phyloP scores from a whole-genome alignment of 306 rosid species.

The Fagus crenata region DNA sequence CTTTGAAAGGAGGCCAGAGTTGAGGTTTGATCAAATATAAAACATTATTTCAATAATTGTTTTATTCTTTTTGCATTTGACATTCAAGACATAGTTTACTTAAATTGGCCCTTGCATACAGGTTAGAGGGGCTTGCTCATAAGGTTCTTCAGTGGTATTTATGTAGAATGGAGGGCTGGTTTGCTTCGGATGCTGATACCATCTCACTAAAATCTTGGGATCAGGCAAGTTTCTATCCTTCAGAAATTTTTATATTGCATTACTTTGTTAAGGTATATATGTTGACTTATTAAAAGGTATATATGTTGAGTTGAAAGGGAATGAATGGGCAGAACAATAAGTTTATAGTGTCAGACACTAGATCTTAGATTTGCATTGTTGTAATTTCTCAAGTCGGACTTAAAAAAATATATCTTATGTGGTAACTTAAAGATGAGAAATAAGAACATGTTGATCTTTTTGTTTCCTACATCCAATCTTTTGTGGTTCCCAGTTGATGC shows the following conservation, averaged over 20 bases:
- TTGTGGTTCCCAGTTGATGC: neutral
- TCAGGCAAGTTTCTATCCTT: slow-evolving; percentile 55
- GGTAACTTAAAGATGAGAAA: neutral
- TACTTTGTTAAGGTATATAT: neutral
- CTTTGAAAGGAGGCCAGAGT: slow-evolving; percentile 82
- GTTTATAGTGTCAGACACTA: neutral
- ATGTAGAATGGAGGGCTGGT: slow-evolving; percentile 99
- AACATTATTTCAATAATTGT: neutral
- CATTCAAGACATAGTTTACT: slow-evolving; percentile 19
- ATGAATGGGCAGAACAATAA: neutral
- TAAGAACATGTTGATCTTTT: neutral
- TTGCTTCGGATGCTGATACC: slow-evolving; percentile 92
- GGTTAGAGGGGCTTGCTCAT: slow-evolving; percentile 87
- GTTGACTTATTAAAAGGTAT: neutral
- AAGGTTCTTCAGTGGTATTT: slow-evolving; percentile 97
- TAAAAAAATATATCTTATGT: neutral
- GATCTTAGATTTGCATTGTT: neutral
- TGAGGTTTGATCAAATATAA: slow-evolving; percentile 45
- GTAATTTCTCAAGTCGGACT: neutral
- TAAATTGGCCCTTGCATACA: slow-evolving; percentile 35
- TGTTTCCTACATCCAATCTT: neutral
- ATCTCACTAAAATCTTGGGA: slow-evolving; percentile 94
- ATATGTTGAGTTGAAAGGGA: neutral
- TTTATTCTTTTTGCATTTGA: neutral
- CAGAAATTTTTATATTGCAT: neutral